Evolutionary conservation across 495 filamentous ascomycete species (phyloP).

Genomic region (Penicillium waksmanii): DNA sequence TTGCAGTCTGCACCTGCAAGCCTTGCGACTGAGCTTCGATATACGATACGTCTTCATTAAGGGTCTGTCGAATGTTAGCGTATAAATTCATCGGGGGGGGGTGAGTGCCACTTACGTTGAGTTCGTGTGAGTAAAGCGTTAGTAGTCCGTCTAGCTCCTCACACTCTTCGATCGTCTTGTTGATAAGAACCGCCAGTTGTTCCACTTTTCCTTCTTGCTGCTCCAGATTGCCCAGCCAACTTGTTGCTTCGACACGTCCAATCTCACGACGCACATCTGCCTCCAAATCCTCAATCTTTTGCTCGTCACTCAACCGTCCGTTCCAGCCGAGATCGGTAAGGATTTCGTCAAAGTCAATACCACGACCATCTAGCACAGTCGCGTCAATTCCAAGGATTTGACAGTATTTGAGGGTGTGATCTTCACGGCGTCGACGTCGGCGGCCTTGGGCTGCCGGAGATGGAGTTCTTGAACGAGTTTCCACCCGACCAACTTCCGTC

Average conservation of each 20-base stretch:
- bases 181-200: constrained; percentile 79
- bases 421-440: constrained; percentile 65
- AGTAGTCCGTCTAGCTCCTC: constrained; percentile 93
- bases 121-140: constrained; percentile 90
- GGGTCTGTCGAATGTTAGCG: constrained; percentile 63
- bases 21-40: constrained; percentile 97
- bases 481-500: constrained; percentile 26
- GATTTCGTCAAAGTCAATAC: constrained; percentile 73
- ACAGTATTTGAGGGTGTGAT: constrained; percentile 79
- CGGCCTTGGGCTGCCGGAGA: constrained; percentile 49
- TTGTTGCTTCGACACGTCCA: constrained; percentile 85
- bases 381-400: constrained; percentile 75
- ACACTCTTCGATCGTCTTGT: constrained; percentile 87
- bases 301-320: constrained; percentile 67
- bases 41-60: constrained; percentile 93
- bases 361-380: constrained; percentile 66
- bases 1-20: constrained; percentile 93
- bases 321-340: constrained; percentile 92
- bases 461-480: constrained; percentile 38
- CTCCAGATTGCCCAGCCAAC: constrained; percentile 86
- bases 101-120: constrained; percentile 63
- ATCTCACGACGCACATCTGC: constrained; percentile 84
- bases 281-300: constrained; percentile 81
- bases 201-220: constrained; percentile 88
- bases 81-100: neutral